These are phyloP conservation scores for Bonia amplexicaulis DNA, from an alignment of 176 grass and related monocot genomes.

Conservation along the genomic window DNA sequence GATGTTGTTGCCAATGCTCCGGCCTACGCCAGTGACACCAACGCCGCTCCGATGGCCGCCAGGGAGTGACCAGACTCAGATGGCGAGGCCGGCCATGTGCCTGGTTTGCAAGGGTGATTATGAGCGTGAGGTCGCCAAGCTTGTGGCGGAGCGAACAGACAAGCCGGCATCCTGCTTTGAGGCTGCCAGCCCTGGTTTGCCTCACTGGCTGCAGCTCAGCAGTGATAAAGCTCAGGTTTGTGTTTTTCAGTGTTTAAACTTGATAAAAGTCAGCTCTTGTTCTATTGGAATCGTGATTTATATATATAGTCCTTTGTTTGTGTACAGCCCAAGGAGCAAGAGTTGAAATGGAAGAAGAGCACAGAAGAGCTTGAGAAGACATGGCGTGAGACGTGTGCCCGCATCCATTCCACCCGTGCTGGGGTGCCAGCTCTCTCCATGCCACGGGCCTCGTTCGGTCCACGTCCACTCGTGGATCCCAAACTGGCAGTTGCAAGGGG, in stretches of 20 bases:
- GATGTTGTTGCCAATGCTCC: constrained; percentile 30
- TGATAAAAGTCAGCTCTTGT: background rate
- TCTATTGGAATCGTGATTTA: background rate
- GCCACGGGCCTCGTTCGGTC: constrained; percentile 13
- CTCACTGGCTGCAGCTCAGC: constrained; percentile 71
- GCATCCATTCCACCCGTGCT: constrained; percentile 32
- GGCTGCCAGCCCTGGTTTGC: constrained; percentile 36
- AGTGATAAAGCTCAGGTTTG: constrained; percentile 35
- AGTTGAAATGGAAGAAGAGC: constrained; percentile 49
- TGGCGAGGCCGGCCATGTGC: constrained; percentile 43
- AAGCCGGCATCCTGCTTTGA: constrained; percentile 22
- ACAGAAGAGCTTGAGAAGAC: constrained; percentile 68
- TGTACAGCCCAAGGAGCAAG: constrained; percentile 64
- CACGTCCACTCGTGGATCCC: constrained; percentile 16
- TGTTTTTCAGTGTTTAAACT: constrained; percentile 20
- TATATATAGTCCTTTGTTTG: constrained; percentile 6
- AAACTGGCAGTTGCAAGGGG: constrained; percentile 35
- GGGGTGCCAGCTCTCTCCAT: constrained; percentile 34
- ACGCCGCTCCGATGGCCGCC: constrained; percentile 11
- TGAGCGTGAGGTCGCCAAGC: constrained; percentile 57
- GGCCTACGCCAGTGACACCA: constrained; percentile 7
- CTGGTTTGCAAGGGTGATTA: constrained; percentile 52
- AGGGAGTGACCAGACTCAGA: constrained; percentile 1
- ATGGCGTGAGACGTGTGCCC: constrained; percentile 62
- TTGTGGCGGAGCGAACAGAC: constrained; percentile 27